Evolutionary conservation across 352 stramenopile genomes (phyloP).

Genomic region (Phytophthora brassicae): DNA sequence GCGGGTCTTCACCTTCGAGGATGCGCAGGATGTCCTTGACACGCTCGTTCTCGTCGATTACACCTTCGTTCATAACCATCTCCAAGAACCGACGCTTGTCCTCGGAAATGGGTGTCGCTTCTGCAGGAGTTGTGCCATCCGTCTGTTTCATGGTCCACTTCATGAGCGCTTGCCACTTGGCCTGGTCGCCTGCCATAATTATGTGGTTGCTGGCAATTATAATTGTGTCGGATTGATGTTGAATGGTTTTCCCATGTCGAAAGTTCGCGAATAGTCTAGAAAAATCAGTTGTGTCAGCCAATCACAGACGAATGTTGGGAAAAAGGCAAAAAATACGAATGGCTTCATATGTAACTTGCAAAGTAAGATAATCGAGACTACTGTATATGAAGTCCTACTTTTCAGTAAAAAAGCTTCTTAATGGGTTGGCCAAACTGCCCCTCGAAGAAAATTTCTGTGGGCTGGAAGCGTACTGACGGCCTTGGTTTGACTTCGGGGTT

Average conservation of each 20-base stretch:
- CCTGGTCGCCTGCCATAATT: slow-evolving; percentile 48
- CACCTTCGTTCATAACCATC: slow-evolving; percentile 80
- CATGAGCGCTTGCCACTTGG: slow-evolving; percentile 89
- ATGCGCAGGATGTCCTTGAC: slow-evolving; percentile 86
- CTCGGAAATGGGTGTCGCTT: slow-evolving; percentile 70
- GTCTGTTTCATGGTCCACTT: slow-evolving; percentile 89
- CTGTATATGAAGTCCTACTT: no score
- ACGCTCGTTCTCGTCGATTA: slow-evolving; percentile 86
- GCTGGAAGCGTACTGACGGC: slow-evolving; percentile 46
- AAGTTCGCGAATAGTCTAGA: slow-evolving; percentile 1
- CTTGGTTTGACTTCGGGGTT: slow-evolving; percentile 18
- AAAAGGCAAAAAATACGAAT: no score
- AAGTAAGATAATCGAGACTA: no score
- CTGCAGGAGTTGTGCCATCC: slow-evolving; percentile 70
- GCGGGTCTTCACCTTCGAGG: slow-evolving; percentile 73
- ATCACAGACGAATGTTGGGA: no score
- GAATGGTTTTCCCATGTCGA: background rate
- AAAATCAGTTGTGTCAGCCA: background rate
- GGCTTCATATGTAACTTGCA: no score
- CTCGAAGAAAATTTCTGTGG: slow-evolving; percentile 71
- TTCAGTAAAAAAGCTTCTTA: slow-evolving; percentile 42
- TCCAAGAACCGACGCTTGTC: slow-evolving; percentile 82
- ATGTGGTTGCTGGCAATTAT: no score
- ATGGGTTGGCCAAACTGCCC: slow-evolving; percentile 67
- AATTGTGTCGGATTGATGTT: no score